Conservation (phyloP, 352 stramenopile species). For the Pythium apleroticum region DNA sequence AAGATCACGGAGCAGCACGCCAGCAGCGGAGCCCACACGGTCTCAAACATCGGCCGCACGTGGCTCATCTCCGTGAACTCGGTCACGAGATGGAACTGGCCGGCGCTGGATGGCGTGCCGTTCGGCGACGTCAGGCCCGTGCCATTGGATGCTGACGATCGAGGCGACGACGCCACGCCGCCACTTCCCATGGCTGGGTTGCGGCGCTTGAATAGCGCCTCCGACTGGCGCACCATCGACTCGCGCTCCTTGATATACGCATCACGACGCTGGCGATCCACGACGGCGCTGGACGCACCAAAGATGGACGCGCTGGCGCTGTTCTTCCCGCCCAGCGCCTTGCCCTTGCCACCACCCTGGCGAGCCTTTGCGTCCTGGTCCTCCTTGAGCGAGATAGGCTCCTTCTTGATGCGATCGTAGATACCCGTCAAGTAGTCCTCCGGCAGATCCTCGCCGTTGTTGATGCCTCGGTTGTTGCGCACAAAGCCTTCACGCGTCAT, state of each 20-base stretch:
- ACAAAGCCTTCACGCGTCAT: constrained; percentile 98
- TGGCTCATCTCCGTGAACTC: constrained; percentile 71
- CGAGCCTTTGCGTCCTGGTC: constrained; percentile 84
- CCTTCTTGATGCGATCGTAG: constrained; percentile 95
- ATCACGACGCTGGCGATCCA: constrained; percentile 71
- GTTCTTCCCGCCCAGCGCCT: constrained; percentile 28
- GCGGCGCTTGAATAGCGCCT: constrained; percentile 74
- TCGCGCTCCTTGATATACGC: constrained; percentile 84
- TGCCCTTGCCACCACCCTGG: constrained; percentile 19
- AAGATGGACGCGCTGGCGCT: constrained; percentile 54
- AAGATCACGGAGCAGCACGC: constrained; percentile 97
- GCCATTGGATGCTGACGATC: constrained; percentile 6
- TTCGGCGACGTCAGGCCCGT: not conserved
- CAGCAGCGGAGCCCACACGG: constrained; percentile 96
- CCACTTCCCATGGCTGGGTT: constrained; percentile 31
- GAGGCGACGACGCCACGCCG: constrained; percentile 19
- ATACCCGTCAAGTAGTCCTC: constrained; percentile 93
- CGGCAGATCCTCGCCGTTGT: constrained; percentile 94
- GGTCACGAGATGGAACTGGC: constrained; percentile 66
- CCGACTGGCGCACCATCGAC: constrained; percentile 78
- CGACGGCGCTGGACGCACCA: constrained; percentile 51
- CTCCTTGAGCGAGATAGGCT: constrained; percentile 96
- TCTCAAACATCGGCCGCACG: constrained; percentile 98
- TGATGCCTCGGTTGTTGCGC: constrained; percentile 97
- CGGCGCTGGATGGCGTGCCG: not conserved